Base-by-base conservation (phyloP, 441 rosid genomes). In the Populus hybrid region DNA sequence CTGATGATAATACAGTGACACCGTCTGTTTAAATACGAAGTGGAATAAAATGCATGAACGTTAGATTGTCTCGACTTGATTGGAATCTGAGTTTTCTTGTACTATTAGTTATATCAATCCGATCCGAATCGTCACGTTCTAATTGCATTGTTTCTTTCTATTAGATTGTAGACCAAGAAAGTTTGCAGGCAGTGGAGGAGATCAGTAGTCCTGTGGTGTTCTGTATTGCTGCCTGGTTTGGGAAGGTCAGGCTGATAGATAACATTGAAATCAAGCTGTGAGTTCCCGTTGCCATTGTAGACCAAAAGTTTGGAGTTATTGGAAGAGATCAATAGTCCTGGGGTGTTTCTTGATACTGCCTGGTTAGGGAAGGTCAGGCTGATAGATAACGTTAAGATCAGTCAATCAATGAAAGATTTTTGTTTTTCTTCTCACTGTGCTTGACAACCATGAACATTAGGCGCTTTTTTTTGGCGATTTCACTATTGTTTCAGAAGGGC, bases 211-310 rank as follows among this genome's bases (percentile, higher is more conserved):
- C 94, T 7, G 90, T 89, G 9, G 94, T 91, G 61, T 69, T 95
- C 80, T 90, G 95, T 74, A 79, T 91, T n/a, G 98, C 98, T 16
- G 92, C 91, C 26, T 88, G 92, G 93, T 92, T 95, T 81, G 98
- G 97, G 63, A 83, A 83, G 12, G 99, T 92, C 71, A 86, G 97
- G 82, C 89, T 95, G 24, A 88, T 92, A 66, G 99, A 95, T 81
- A 95, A 93, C 85, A 78, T 89, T 40, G 98, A 95, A 87, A 92
- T 93, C 82, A 67, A 72, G 72, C 24, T 73, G 4, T 85, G 85
- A 87, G 61, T 53, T 53, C 61, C 61, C 6, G 6, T 6, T 18
- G 61, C 61, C 61, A 53, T 16, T 16, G 61, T 53, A 53, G n/a
- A 53, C 61, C n/a, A 0, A 18, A 53, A 53, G 21, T 53, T 16